Conservation (phyloP, 139 green algal genomes). For the Chlamydomonas sphaeroides region DNA sequence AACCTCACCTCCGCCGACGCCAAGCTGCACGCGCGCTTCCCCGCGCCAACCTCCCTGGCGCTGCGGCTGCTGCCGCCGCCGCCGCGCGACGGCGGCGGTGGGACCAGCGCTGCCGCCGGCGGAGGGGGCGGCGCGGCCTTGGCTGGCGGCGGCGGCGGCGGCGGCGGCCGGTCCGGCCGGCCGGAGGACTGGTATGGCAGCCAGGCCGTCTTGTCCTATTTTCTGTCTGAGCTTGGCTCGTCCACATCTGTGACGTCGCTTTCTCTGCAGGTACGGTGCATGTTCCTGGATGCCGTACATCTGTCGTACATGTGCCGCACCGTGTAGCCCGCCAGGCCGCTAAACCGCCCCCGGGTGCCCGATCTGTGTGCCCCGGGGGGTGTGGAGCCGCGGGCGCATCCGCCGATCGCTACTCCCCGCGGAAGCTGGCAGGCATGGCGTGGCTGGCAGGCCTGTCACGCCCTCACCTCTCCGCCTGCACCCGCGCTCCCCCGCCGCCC, state of each 20-base stretch:
- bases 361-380: background rate
- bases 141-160: background rate
- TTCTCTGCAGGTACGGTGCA: constrained; percentile 6
- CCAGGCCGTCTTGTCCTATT: constrained; percentile 26
- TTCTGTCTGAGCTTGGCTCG: constrained; percentile 18
- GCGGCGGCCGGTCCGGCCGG: too few species aligned
- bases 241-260: background rate
- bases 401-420: too few species aligned
- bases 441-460: background rate
- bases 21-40: constrained; percentile 15
- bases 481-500: too few species aligned
- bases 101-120: background rate
- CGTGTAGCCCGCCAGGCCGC: background rate
- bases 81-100: background rate
- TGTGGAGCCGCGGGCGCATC: background rate
- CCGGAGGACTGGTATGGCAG: constrained; percentile 16
- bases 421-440: too few species aligned
- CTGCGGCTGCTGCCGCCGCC: constrained; percentile 14
- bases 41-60: background rate
- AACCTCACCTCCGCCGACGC: background rate
- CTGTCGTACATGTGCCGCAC: too few species aligned
- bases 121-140: background rate
- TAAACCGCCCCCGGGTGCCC: too few species aligned
- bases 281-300: too few species aligned
- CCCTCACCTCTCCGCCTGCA: background rate